Base-by-base conservation (phyloP, 768 basidiomycete species). In the Mycena pura region DNA sequence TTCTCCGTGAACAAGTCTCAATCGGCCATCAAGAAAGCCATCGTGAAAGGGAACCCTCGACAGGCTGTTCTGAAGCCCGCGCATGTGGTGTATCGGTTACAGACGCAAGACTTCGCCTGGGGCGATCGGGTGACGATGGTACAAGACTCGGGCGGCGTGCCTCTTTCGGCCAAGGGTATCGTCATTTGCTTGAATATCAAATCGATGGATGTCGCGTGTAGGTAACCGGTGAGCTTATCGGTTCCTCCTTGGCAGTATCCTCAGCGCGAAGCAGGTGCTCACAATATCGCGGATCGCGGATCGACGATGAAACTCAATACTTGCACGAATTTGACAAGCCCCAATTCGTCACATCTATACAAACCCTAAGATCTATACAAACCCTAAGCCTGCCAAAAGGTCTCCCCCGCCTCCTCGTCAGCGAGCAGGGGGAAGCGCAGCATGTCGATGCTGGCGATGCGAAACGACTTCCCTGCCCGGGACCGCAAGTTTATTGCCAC, bases 61-160 rank as follows among this genome's bases (percentile, higher is more conserved):
- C 90, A 94, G 70, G 95, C 94, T 6, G 89, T 99, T 6, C 83
- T 99, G 61, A 99, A 98, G 72, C 97, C 97, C 9, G 78, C 89
- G 1, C 95, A 99, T 76, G 89, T 95, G 2, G 81, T 90, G 6
- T 95, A 93, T 70, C 89, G 95, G 22, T 80, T 99, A 8, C 94
- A 95, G 70, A 91, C 92, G 54, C 97, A 99, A 73, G 78, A 76
- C 13, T 99, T 98, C 71, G 78, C 82, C 0, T 82, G 98, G 6
- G 96, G 96, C 13, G 96, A 99, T 74, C 85, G 97, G 11, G 96
- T 98, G 34, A 91, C 90, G 17, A 97, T 96, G 92, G 95, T 98
- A 1, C 91, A 93, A 67, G 97, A 99, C 71, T 89, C 95, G 0
- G 96, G 96, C 27, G 88, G 90, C 31, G 96, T 99, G 0, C 95